These are phyloP conservation scores for Gossypium schwendimanii DNA, from an alignment of 441 rosid genomes.

Conservation along the genomic window DNA sequence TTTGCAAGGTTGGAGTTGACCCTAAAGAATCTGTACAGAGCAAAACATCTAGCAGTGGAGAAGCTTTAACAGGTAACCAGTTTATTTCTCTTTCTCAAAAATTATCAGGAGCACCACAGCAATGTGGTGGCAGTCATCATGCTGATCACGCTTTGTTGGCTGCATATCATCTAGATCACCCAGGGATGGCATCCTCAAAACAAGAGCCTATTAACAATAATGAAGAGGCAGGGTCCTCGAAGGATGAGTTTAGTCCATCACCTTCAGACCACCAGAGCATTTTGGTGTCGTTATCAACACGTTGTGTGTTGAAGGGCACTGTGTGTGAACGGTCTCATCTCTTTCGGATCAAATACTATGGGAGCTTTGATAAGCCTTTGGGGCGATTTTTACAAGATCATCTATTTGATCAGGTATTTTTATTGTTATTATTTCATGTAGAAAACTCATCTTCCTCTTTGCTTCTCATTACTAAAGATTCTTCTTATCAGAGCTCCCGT, in stretches of 20 bases:
- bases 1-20: slow-evolving; percentile 26
- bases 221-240: slow-evolving; percentile 44
- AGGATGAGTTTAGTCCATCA: slow-evolving; percentile 66
- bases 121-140: slow-evolving; percentile 21
- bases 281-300: slow-evolving; percentile 66
- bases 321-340: slow-evolving; percentile 68
- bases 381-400: slow-evolving; percentile 66
- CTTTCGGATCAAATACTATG: slow-evolving; percentile 67
- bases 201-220: slow-evolving; percentile 32
- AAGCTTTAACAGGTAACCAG: slow-evolving; percentile 25
- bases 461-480: not conserved
- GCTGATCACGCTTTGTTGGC: slow-evolving; percentile 20
- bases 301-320: slow-evolving; percentile 73
- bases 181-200: slow-evolving; percentile 19
- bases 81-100: slow-evolving; percentile 22
- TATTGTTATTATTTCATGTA: slow-evolving; percentile 15
- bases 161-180: slow-evolving; percentile 11
- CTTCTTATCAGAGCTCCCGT: slow-evolving; percentile 34
- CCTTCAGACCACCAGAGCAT: slow-evolving; percentile 76
- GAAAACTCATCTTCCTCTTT: slow-evolving; percentile 7
- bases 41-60: slow-evolving; percentile 22
- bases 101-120: slow-evolving; percentile 24
- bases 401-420: slow-evolving; percentile 61
- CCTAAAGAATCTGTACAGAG: slow-evolving; percentile 31
- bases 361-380: slow-evolving; percentile 68